phyloP scores from a whole-genome alignment of 306 rosid genomes.

The Begonia loranthoides region DNA sequence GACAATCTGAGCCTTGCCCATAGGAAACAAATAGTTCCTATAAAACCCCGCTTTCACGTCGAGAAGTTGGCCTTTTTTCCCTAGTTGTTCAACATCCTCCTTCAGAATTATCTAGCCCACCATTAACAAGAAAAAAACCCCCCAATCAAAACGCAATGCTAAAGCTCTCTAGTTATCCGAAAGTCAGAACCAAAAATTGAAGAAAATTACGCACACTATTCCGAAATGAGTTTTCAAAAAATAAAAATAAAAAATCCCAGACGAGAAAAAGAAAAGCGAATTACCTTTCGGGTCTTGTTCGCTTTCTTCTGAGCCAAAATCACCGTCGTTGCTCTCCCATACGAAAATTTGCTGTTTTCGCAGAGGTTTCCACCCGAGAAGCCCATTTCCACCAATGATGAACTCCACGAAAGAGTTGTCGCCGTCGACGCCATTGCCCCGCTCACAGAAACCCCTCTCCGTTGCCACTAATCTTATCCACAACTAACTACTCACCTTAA shows the following conservation, averaged over 20 bases:
- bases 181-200: too few relatives aligned
- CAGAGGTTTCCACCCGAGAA: conserved; percentile 21
- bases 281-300: conserved; percentile 66
- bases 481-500: too few relatives aligned
- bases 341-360: conserved; percentile 20
- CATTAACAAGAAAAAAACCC: background rate
- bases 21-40: conserved; percentile 71
- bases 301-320: conserved; percentile 75
- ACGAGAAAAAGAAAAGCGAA: background rate
- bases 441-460: background rate
- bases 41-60: conserved; percentile 70
- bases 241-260: too few relatives aligned
- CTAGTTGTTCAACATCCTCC: conserved; percentile 61
- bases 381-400: conserved; percentile 27
- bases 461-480: too few relatives aligned
- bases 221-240: too few relatives aligned
- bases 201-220: background rate
- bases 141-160: background rate
- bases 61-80: conserved; percentile 70
- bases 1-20: conserved; percentile 73
- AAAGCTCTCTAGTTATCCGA: background rate
- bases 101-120: conserved; percentile 60
- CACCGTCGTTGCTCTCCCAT: conserved; percentile 15
- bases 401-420: conserved; percentile 51
- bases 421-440: conserved; percentile 55